Evolutionary conservation across 257 asterid species (phyloP).

Genomic region (Henckelia pumila): DNA sequence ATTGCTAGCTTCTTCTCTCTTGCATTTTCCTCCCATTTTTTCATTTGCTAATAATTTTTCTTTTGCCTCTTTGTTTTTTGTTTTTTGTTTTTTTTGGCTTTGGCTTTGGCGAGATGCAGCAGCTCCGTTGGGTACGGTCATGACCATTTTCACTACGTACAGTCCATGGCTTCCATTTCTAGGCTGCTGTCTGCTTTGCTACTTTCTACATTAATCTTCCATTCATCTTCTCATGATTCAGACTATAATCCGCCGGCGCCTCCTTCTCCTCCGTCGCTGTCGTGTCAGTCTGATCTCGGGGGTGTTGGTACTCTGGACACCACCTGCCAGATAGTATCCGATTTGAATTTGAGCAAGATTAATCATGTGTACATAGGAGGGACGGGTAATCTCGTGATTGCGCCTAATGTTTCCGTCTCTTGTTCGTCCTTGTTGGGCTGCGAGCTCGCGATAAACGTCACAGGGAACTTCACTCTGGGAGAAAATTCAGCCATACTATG

Average conservation of each 20-base stretch:
- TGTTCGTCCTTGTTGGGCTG: slow-evolving; percentile 78
- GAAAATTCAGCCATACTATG: slow-evolving; percentile 53
- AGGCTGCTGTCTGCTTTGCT: too few species aligned
- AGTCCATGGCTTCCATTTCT: too few species aligned
- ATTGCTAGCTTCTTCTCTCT: too few species aligned
- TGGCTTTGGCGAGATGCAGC: too few species aligned
- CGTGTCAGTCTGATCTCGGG: slow-evolving; percentile 85
- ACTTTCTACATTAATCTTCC: too few species aligned
- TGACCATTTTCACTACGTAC: too few species aligned
- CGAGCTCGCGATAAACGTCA: slow-evolving; percentile 63
- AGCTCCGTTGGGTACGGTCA: too few species aligned
- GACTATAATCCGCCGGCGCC: slow-evolving; percentile 99
- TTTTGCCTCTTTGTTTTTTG: too few species aligned
- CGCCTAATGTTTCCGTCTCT: slow-evolving; percentile 58
- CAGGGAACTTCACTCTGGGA: slow-evolving; percentile 71
- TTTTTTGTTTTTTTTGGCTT: too few species aligned
- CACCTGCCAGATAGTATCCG: slow-evolving; percentile 70
- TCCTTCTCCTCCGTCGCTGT: slow-evolving; percentile 91
- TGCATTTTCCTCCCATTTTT: too few species aligned
- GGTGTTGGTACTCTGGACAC: slow-evolving; percentile 91
- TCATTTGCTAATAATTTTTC: too few species aligned
- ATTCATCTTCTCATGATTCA: slow-evolving; percentile 39
- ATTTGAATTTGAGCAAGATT: slow-evolving; percentile 59
- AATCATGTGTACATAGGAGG: slow-evolving; percentile 90
- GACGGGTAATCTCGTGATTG: slow-evolving; percentile 75